Base-by-base conservation (phyloP, 768 basidiomycete genomes). In the Suillus discolor region DNA sequence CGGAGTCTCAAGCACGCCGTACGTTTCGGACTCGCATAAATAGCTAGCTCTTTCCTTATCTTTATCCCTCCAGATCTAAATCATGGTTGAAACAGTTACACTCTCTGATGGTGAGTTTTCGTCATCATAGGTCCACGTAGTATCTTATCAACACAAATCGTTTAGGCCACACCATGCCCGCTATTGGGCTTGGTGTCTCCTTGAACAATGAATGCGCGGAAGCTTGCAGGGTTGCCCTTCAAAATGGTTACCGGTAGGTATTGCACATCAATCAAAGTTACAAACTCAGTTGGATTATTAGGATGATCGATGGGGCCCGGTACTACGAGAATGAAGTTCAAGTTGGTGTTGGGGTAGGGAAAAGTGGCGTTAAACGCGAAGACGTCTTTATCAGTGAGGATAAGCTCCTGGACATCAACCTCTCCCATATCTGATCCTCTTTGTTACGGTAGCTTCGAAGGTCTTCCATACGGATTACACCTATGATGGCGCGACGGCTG, bases 381-480 rank as follows among this genome's bases (percentile, higher is more conserved):
- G 82, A 88, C 34, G 64, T 89, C 31, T 91, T 90, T 73, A 83
- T 91, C 70, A 90, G 89, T 89, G 64, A 59, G 47, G 1, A 34
- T 23, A 38, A 47, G n/a, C 15, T 11, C 55, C 39, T 61, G 8
- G 18, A 16, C 23, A 44, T 41, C 12, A 39, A 36, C 15, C 11
- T 16, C 13, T 36, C 28, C 16, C 31, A 13, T 23, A 61, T 38
- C 31, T 41, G 57, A 11, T 20, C 20, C 18, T 8, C 49, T 15
- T 20, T 12, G 25, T n/a, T 20, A n/a, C 1, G 20, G 20, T 11
- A 66, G 67, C 20, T 63, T 67, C 61, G 16, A 66, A 64, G 42
- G 65, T 67, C 6, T 66, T 55, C 45, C 60, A 66, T 41, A 4
- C 2, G 8, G 65, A 18, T 34, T 31, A 16, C n/a, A 65, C 16